A percentile compares a stretch with the other conserved stretches of the same genome.
These are phyloP conservation scores for Penicillium sp. DNA, from an alignment of 2,329 filamentous ascomycete genomes.

Conservation along the genomic window DNA sequence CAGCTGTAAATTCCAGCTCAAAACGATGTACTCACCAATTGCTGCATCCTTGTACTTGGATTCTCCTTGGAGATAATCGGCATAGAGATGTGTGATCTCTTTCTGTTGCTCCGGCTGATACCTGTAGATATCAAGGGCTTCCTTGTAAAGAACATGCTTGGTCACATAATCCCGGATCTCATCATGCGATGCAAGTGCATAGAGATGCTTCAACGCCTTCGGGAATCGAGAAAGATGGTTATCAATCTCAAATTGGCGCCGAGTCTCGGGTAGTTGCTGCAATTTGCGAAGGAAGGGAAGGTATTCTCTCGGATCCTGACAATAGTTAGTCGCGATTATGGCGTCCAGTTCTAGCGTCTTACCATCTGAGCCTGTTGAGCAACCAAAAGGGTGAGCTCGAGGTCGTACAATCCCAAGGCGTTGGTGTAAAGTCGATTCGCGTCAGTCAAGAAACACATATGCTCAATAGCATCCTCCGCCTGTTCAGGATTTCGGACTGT, in stretches of 20 bases:
- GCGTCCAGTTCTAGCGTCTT: conserved; percentile 9
- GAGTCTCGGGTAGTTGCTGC: conserved; percentile 63
- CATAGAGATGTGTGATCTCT: conserved; percentile 70
- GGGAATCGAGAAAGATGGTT: conserved; percentile 70
- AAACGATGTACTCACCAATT: conserved; percentile 44
- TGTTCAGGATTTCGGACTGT: conserved; percentile 58
- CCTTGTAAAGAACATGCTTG: conserved; percentile 72
- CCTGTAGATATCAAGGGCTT: conserved; percentile 73
- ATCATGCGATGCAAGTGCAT: conserved; percentile 65
- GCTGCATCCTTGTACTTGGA: conserved; percentile 82
- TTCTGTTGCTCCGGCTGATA: conserved; percentile 65
- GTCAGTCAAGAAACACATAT: conserved; percentile 95
- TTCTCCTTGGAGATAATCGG: conserved; percentile 64
- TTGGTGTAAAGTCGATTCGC: conserved; percentile 87
- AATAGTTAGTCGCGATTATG: conserved; percentile 10
- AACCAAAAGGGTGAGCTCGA: conserved; percentile 82
- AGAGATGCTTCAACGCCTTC: conserved; percentile 74
- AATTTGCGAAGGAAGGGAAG: conserved; percentile 87
- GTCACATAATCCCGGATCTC: conserved; percentile 72
- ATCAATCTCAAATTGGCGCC: conserved; percentile 78
- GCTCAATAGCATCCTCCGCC: conserved; percentile 84
- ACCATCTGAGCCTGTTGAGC: conserved; percentile 89
- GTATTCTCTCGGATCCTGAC: conserved; percentile 79
- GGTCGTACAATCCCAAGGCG: conserved; percentile 81
- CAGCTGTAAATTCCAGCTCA: background rate